Evolutionary conservation across 1,139 yeast genomes (phyloP), one percentile per base, ranked within the genome.

Genomic region (Hyphopichia burtonii): DNA sequence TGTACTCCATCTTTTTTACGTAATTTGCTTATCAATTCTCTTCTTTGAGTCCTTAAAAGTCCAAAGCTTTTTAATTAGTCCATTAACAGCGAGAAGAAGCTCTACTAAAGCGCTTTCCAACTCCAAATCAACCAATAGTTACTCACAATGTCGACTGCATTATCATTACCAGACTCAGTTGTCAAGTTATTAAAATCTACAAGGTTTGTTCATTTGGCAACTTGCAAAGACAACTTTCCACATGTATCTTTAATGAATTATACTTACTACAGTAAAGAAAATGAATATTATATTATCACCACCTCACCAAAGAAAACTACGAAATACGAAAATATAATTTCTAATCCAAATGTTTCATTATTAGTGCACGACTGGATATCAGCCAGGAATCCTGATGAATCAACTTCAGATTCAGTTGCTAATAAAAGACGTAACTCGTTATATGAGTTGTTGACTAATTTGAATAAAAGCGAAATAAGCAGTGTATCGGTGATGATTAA

Each of bases 221-320:
- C 97, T 2, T 78, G 86, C 44, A 65, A 74, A 39, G 67, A 82
- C 40, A 76, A 83, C 44, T 57, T 76, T 28, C 97, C 97, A 7
- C 94, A 90, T 52, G 95, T 89, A 2, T 78, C 93, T 11, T 74
- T 90, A 51, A 90, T 90, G 97, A 90, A 88, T 63, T 90, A 86
- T 59, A 82, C 93, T 4, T 87, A 81, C 37, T 77, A 64, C 54
- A 63, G 63, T 33, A 61, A 64, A 22, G 58, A 61, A 43, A 74
- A 67, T 35, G 56, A 60, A 4, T 74, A 74, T 6, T 72, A 75
- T 45, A 77, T 89, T 39, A 78, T 90, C 30, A 68, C 90, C 45
- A 80, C 95, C 6, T 82, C 95, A 1, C 83, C 83, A 2, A 76
- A 72, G 46, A 65, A 76, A 42, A 86, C 96, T 4, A 80, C 81